Evolutionary conservation across 1,139 yeast species (phyloP).

Genomic region (Pichia sp.): DNA sequence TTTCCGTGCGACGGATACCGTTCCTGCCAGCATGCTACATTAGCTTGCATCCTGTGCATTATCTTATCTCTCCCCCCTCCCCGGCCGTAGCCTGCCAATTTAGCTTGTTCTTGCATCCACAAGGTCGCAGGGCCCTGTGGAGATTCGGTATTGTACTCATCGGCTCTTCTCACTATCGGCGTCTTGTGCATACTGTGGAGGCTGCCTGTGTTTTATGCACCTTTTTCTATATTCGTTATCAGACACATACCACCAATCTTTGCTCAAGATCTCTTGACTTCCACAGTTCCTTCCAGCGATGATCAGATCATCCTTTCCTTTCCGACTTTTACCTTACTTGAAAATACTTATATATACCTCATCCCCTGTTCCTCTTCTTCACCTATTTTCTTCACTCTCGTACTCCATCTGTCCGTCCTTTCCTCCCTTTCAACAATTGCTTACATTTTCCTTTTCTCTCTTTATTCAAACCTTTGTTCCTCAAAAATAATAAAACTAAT

Average conservation of each 20-base stretch:
- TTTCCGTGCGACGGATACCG: too few relatives aligned
- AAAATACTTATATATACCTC: not conserved
- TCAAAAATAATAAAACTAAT: not conserved
- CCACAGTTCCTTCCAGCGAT: not conserved
- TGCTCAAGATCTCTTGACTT: not conserved
- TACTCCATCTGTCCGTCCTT: not conserved
- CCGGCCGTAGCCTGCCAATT: not conserved
- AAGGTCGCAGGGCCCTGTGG: not conserved
- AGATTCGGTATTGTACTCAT: not conserved
- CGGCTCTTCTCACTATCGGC: too few relatives aligned
- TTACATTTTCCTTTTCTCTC: not conserved
- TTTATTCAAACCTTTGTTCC: not conserved
- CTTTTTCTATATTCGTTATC: not conserved
- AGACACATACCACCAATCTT: not conserved
- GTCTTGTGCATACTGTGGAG: not conserved
- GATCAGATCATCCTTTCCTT: not conserved
- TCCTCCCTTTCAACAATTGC: not conserved
- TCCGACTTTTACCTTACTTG: not conserved
- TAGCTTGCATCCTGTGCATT: too few relatives aligned
- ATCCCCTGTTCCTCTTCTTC: not conserved
- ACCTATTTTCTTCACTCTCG: too few relatives aligned
- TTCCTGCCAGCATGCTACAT: too few relatives aligned
- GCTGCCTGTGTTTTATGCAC: not conserved
- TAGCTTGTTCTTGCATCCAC: not conserved
- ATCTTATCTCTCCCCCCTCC: not conserved